A percentile compares a stretch with the other conserved stretches of the same genome.
phyloP scores from a whole-genome alignment of 1,284 basidiomycete species.

The Moniliophthora roreri region DNA sequence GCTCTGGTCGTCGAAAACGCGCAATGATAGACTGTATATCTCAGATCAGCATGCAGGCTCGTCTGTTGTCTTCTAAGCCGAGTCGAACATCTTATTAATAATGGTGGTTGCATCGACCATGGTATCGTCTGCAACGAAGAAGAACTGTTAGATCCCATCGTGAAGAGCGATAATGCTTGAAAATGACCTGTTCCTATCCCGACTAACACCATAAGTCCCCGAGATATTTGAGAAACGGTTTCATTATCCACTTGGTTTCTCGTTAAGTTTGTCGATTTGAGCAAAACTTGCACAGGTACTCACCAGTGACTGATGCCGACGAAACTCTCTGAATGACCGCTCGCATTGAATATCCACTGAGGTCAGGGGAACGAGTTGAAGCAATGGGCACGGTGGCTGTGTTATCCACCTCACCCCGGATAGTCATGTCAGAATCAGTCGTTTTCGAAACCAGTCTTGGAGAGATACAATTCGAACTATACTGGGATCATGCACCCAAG shows the following conservation, averaged over 20 bases:
- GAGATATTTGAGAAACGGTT: slow-evolving; percentile 76
- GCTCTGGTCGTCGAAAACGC: slow-evolving; percentile 66
- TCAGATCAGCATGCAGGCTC: background rate
- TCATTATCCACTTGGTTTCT: slow-evolving; percentile 59
- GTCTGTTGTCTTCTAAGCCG: background rate
- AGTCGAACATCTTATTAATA: slow-evolving; percentile 77
- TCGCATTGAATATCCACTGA: slow-evolving; percentile 47
- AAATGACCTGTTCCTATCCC: slow-evolving; percentile 79
- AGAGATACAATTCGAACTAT: slow-evolving; percentile 87
- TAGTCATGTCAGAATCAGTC: slow-evolving; percentile 52
- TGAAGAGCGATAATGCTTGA: slow-evolving; percentile 9
- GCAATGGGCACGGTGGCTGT: background rate
- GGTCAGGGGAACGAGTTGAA: too few relatives aligned
- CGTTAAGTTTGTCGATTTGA: slow-evolving; percentile 10
- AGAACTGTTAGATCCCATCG: slow-evolving; percentile 16
- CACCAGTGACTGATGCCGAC: slow-evolving; percentile 74
- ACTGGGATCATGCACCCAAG: slow-evolving; percentile 88
- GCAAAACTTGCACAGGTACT: slow-evolving; percentile 12
- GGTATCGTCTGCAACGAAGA: slow-evolving; percentile 67
- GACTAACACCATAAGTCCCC: slow-evolving; percentile 84
- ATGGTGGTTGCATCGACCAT: slow-evolving; percentile 66
- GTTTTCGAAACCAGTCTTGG: slow-evolving; percentile 86
- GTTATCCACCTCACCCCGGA: background rate
- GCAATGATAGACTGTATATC: slow-evolving; percentile 58
- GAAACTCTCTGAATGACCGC: slow-evolving; percentile 78